Base-by-base conservation (phyloP, 2,329 filamentous ascomycete genomes). In the Macrophomina phaseolina region DNA sequence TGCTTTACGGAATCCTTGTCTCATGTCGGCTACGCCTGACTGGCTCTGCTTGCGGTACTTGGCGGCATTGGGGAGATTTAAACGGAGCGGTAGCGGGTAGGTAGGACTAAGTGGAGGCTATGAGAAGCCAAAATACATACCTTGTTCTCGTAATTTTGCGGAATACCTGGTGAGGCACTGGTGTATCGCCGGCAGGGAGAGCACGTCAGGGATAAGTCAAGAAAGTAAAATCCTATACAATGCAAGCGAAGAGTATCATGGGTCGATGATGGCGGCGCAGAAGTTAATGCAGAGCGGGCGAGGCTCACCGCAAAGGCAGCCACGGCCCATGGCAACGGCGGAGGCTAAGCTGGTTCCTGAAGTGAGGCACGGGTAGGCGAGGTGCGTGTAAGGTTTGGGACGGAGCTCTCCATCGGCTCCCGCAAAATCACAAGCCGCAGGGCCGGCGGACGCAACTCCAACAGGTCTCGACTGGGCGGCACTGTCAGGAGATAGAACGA, bases 401-500 rank as follows among this genome's bases (percentile, higher is more conserved):
- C 42, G 58, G 58, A 38, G 4, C 45, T 48, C 56, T 61, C 56
- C 56, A 61, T 48, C 56, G 56, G 56, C 40, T 36, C 30, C n/a
- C 12, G 34, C 9, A 28, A 6, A 14, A 5, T 38, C n/a, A 16
- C n/a, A 42, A 40, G 23, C 55, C 55, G 55, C 55, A 58, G 55
- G 55, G 55, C 55, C 55, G 55, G 40, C 38, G 38, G 55, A 30
- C 3, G 53, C 6, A 8, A 7, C 32, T 45, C 55, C 55, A 34
- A 5, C 28, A 16, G 28, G 49, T 32, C 5, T 32, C 28, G 12
- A 60, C 38, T 60, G 55, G 23, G 3, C 3, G 28, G 55, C 23
- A 45, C 14, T 60, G 38, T 23, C 38, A 45, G 38, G 42, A 34
- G 28, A 60, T 16, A 45, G 52, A n/a, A 6, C 40, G 30, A 49